Evolutionary conservation across 2,329 filamentous ascomycete genomes (phyloP), one percentile per base, ranked within the genome.

Genomic region (Remersonia thermophila): DNA sequence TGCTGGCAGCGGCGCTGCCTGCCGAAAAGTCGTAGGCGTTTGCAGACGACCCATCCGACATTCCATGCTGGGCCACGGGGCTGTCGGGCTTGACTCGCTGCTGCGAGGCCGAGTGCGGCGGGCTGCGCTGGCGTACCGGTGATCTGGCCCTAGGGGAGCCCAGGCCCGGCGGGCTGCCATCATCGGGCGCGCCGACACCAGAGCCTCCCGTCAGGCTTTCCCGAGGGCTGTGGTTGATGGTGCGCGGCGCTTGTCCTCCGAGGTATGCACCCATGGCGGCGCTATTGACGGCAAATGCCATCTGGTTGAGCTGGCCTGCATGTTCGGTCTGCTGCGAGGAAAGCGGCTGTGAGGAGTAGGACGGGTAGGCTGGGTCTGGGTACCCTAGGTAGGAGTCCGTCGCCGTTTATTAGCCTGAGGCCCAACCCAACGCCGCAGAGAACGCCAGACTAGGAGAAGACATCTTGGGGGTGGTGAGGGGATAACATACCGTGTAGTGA

Each of bases 401-500:
- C n/a, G n/a, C n/a, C n/a, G n/a, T n/a, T n/a, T n/a, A n/a, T n/a
- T n/a, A n/a, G n/a, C n/a, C n/a, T n/a, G n/a, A n/a, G n/a, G n/a
- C n/a, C n/a, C n/a, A n/a, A n/a, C n/a, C n/a, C n/a, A n/a, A n/a
- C n/a, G n/a, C n/a, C 27, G 9, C 4, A 5, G 9, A 18, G 1
- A 12, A 36, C 29, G n/a, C 14, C 1, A 13, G 20, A n/a, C 13
- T n/a, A 15, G 14, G 12, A n/a, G 5, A 4, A 28, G 12, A 11
- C 13, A 16, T 4, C 11, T 13, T 14, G 14, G 8, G 26, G 78
- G n/a, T n/a, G n/a, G n/a, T n/a, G n/a, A n/a, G n/a, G n/a, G n/a
- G n/a, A n/a, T n/a, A n/a, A n/a, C 84, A 65, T 67, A 93, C 86
- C 82, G 62, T 89, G 81, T 65, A 87, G 73, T 58, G 80, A 80